A percentile compares a stretch with the other conserved stretches of the same genome.
These are phyloP conservation scores for Fraxinus angustifolia DNA, from an alignment of 305 asterid species.

Conservation along the genomic window DNA sequence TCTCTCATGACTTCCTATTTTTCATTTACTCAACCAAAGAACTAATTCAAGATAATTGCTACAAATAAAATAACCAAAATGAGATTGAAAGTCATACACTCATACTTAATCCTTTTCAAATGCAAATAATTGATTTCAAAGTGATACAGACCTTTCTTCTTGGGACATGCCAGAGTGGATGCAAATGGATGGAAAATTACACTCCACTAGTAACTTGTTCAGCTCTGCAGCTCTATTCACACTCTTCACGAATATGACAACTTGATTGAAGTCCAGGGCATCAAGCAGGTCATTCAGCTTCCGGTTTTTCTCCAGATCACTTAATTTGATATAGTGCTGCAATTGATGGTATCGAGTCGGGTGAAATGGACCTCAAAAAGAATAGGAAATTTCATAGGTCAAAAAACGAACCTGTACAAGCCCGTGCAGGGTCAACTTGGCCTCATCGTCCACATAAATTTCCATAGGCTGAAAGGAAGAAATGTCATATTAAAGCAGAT, in stretches of 20 bases:
- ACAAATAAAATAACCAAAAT: not conserved
- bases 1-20: not conserved
- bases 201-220: conserved; percentile 78
- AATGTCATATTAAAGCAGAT: conserved; percentile 45
- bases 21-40: not conserved
- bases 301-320: conserved; percentile 75
- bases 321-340: conserved; percentile 87
- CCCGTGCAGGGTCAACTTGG: conserved; percentile 92
- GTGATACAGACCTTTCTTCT: conserved; percentile 62
- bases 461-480: conserved; percentile 83
- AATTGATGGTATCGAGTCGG: conserved; percentile 11
- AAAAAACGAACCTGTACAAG: conserved; percentile 71
- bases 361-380: not conserved
- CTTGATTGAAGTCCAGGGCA: conserved; percentile 87
- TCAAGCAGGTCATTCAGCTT: conserved; percentile 85
- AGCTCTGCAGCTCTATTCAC: conserved; percentile 82
- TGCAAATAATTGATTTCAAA: conserved; percentile 22
- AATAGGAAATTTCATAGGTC: not conserved
- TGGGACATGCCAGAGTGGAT: conserved; percentile 96
- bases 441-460: conserved; percentile 90
- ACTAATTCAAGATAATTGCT: not conserved
- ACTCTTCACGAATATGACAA: conserved; percentile 84
- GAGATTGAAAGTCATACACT: not conserved
- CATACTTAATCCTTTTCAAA: not conserved
- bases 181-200: conserved; percentile 86